Evolutionary conservation across 192 early-diverging fungal species (phyloP), one percentile per base, ranked within the genome.

Genomic region (Coemansia biformis): DNA sequence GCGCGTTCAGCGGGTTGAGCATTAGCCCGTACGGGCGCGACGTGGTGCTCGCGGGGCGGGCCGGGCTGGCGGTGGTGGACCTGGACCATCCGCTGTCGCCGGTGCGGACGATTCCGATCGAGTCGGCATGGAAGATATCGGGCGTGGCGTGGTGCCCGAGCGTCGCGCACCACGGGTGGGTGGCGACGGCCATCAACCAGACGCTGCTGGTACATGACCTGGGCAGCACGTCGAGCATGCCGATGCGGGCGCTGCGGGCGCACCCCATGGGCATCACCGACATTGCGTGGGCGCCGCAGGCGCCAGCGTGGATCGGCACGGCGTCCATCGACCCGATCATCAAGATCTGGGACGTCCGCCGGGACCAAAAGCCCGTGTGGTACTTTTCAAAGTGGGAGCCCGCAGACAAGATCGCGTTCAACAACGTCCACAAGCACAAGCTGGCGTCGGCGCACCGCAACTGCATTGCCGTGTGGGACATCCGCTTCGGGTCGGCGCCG

Each of bases 1-100:
- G 54, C 29, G 57, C 33, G 2, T 65, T 73, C 41, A 73, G 62
- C 18, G 41, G 47, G 19, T 47, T 73, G 42, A 65, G 69, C 33
- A 54, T 64, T 8, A 73, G 69, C n/a, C 69, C 69, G 24, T 57
- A 73, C 32, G 60, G 62, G 9, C 69, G 69, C 13, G 69, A 73
- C 46, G 58, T 57, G 22, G 62, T 65, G 18, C 51, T 73, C 15
- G 69, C 53, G 8, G 57, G 71, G 5, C 59, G 54, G 10, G 53
- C 47, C 8, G 71, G 71, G 3, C 44, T 75, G 38, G 71, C 63
- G 0, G 46, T 75, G 13, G 38, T 75, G 0, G 71, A 75, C 51
- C 34, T 75, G 10, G 71, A 67, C 40, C 55, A 46, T 17, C 71
- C 69, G 19, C 24, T 60, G 8, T 43, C 48, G n/a, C 59, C 71